Conservation (phyloP, 2,329 filamentous ascomycete species). For the Penicillium sp. region DNA sequence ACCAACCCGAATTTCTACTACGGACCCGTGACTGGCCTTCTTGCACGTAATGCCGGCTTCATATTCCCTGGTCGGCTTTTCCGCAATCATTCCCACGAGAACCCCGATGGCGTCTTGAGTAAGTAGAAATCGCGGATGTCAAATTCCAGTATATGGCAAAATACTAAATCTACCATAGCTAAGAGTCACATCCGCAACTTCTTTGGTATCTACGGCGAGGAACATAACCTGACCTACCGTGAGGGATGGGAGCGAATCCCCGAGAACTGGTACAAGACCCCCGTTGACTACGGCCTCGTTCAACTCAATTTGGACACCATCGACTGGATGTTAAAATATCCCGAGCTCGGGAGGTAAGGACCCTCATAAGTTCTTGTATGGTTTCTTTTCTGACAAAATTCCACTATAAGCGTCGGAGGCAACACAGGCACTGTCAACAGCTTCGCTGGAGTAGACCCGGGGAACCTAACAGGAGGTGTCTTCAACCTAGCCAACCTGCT, state of each 20-base stretch:
- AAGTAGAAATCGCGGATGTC: constrained; percentile 13
- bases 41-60: constrained; percentile 49
- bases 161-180: constrained; percentile 23
- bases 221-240: constrained; percentile 43
- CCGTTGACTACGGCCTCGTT: constrained; percentile 47
- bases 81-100: constrained; percentile 44
- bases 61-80: constrained; percentile 44
- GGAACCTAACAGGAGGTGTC: constrained; percentile 43
- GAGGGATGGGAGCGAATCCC: constrained; percentile 52
- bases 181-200: constrained; percentile 46
- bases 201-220: constrained; percentile 45
- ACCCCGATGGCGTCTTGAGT: constrained; percentile 39
- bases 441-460: constrained; percentile 47
- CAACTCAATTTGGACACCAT: constrained; percentile 42
- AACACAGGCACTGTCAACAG: constrained; percentile 51
- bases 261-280: constrained; percentile 49
- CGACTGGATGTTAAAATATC: constrained; percentile 38
- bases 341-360: constrained; percentile 36
- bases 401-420: constrained; percentile 44
- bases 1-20: constrained; percentile 55
- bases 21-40: constrained; percentile 50
- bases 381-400: neutral
- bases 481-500: constrained; percentile 33
- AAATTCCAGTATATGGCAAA: neutral
- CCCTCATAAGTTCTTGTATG: too few relatives aligned